Evolutionary conservation across 2,329 filamentous ascomycete species (phyloP), one percentile per base, ranked within the genome.

Genomic region (Alternaria sp.): DNA sequence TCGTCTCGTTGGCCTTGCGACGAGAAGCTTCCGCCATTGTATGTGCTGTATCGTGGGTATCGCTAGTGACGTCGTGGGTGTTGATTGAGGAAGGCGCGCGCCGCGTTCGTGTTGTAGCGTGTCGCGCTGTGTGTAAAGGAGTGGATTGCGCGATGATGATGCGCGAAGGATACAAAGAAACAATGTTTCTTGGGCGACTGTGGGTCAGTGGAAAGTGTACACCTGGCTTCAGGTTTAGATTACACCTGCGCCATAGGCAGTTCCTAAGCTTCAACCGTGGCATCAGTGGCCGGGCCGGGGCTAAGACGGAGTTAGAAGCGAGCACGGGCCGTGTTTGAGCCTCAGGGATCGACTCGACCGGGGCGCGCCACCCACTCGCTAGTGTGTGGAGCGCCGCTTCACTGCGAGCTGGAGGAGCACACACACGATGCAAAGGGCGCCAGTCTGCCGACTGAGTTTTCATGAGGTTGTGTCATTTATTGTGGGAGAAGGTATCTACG

Each of bases 1-100:
- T 58, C 33, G 66, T 71, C 56, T 75, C 77, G 71, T 54, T 70
- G 72, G n/a, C 72, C 62, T 11, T 74, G 59, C 12, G 74, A 53
- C n/a, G 64, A 46, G 9, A 58, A 55, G 62, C 69, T 73, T 63
- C 45, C 25, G 75, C 77, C 79, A 80, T 81, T 21, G 18, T 56
- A 15, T 14, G 26, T 46, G 26, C 11, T 58, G 20, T 20, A 44
- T 50, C 4, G 30, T 46, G 33, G 44, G 21, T 46, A 7, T 30
- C 4, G 15, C 28, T 30, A 46, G 1, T 41, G 23, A 46, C 33
- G 30, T 20, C 10, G 37, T 54, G 44, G 44, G 20, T 7, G 12
- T 49, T n/a, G 20, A 14, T 58, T 20, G 54, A 28, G 54, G 18
- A 57, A 57, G 51, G 51, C 14, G 51, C 21, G 23, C 14, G 41